Base-by-base conservation (phyloP, 179 eudicot species). In the Sideroxylon spinosum region DNA sequence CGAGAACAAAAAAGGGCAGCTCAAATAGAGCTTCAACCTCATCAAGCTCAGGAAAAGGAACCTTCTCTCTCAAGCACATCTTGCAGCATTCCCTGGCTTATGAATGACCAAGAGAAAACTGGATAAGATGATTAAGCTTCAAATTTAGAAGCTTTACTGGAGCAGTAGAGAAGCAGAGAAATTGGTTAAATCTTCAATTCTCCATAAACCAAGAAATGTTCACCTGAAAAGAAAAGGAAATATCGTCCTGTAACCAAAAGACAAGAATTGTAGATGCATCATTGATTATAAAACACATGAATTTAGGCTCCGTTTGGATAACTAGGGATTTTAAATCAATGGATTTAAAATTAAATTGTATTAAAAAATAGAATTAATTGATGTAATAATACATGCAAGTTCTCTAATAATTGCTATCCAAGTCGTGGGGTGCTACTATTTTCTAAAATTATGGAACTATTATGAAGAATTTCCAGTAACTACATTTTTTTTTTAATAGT, bases 41-140 rank as follows among this genome's bases (percentile, higher is more conserved):
- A 78, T 76, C 19, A 49, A 76, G 65, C 63, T 83, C 81, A 71
- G 82, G 67, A 73, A 66, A 50, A 50, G 87, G 57, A 84, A 81
- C 82, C 78, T 82, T 81, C 64, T 79, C 82, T 64, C 32, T 50
- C 80, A 89, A 81, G 82, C 90, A 88, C 94, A 92, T 92, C 91
- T 90, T 89, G 83, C 92, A 80, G 92, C 97, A 92, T 90, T 90
- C 97, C 97, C 92, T 81, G 80, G 71, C 72, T 74, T 74, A 83
- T 75, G 68, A 50, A 60, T 67, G 67, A 83, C 76, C 82, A 44
- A 69, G 74, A 80, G 78, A 81, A 76, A 29, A 73, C 77, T 50
- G 68, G 79, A 79, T 60, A 61, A 44, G 44, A 77, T 59, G 44
- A 37, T 37, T 37, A 37, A 37, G 44, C 44, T 37, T 32, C 1